These are phyloP conservation scores for Xylaria nigripes DNA, from an alignment of 495 filamentous ascomycete genomes.

Conservation along the genomic window DNA sequence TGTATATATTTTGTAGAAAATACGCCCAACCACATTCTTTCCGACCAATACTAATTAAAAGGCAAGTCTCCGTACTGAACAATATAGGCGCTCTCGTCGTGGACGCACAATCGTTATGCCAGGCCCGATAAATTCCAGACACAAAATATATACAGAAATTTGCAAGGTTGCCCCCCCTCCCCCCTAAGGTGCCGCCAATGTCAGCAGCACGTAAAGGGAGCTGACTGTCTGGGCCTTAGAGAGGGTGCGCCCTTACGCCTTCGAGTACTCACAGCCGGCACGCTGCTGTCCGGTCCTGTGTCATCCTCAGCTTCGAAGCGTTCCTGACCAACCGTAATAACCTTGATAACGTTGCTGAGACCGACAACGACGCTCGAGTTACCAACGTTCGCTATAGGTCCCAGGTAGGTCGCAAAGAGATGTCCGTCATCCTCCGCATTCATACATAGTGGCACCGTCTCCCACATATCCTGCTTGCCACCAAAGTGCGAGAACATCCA, in stretches of 20 bases:
- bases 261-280: slow-evolving; percentile 23
- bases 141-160: slow-evolving; percentile 9
- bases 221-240: slow-evolving; percentile 16
- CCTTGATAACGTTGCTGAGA: slow-evolving; percentile 59
- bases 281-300: slow-evolving; percentile 20
- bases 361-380: slow-evolving; percentile 53
- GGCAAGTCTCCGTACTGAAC: neutral
- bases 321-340: slow-evolving; percentile 55
- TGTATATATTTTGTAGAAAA: neutral
- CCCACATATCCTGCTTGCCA: slow-evolving; percentile 26
- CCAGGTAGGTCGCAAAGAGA: slow-evolving; percentile 51
- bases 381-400: slow-evolving; percentile 52
- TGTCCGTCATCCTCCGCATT: slow-evolving; percentile 29
- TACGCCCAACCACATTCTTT: neutral
- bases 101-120: neutral
- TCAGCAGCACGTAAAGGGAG: slow-evolving; percentile 6
- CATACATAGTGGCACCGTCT: slow-evolving; percentile 30
- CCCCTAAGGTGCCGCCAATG: neutral
- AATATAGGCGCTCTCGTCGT: slow-evolving; percentile 7
- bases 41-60: neutral
- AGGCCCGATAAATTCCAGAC: neutral
- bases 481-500: slow-evolving; percentile 51
- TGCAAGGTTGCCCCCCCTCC: too few species aligned
- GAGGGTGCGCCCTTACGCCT: slow-evolving; percentile 26
- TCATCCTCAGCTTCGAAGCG: slow-evolving; percentile 41